These are phyloP conservation scores for Hypsizygus marmoreus DNA, from an alignment of 768 basidiomycete genomes.

Conservation along the genomic window DNA sequence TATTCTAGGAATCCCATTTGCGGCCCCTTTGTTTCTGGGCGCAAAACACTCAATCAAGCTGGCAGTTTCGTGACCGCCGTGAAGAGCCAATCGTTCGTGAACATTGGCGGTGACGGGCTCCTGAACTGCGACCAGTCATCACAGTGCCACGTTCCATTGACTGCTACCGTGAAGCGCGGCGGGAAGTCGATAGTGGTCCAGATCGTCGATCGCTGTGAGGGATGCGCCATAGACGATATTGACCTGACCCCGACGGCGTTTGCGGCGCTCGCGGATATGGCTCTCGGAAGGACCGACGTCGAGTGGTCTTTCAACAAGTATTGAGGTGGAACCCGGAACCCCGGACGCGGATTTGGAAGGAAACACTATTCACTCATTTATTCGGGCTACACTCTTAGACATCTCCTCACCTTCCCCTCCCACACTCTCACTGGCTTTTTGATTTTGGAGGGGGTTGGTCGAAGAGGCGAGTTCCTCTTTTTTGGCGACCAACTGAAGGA, in stretches of 20 bases:
- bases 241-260: constrained; percentile 31
- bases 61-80: constrained; percentile 24
- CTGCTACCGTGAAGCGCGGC: constrained; percentile 24
- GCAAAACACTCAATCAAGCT: constrained; percentile 16
- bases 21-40: constrained; percentile 30
- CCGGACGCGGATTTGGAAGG: neutral
- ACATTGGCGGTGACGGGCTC: constrained; percentile 30
- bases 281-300: constrained; percentile 28
- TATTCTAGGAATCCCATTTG: constrained; percentile 29
- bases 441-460: neutral
- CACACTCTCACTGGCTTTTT: neutral
- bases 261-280: constrained; percentile 24
- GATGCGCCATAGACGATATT: constrained; percentile 35
- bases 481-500: too few relatives aligned
- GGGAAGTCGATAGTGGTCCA: constrained; percentile 39
- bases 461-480: neutral
- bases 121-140: constrained; percentile 20
- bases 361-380: neutral
- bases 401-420: neutral
- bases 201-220: constrained; percentile 53
- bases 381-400: neutral
- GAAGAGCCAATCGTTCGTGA: constrained; percentile 17
- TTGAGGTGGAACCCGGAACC: constrained; percentile 1
- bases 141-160: constrained; percentile 24
- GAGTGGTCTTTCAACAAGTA: constrained; percentile 41